Percentiles rank a stretch among this genome's conserved stretches.
Conservation (phyloP, 176 grass and related monocot genomes). For the Zizania latifolia region DNA sequence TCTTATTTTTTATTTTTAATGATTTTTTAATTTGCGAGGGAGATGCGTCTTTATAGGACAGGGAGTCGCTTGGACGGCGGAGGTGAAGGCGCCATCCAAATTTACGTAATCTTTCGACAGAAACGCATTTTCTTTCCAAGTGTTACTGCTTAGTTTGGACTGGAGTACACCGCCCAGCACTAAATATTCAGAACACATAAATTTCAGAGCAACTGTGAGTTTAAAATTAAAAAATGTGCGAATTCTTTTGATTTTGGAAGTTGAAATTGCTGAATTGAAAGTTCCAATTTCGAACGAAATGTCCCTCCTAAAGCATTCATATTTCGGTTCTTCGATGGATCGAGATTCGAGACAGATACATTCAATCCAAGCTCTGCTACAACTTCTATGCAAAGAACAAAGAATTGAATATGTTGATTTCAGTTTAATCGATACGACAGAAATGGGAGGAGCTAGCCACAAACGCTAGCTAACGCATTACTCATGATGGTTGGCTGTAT, state of each 20-base stretch:
- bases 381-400: conserved; percentile 40
- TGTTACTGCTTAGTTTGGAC: too few species aligned
- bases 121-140: background rate
- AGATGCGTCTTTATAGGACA: conserved; percentile 22
- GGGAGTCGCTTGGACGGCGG: background rate
- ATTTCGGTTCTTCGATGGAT: too few species aligned
- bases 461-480: too few species aligned
- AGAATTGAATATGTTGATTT: conserved; percentile 12
- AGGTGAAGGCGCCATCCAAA: background rate
- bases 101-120: background rate
- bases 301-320: too few species aligned
- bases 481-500: background rate
- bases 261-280: too few species aligned
- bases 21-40: conserved; percentile 15
- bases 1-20: conserved; percentile 21
- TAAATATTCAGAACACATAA: background rate
- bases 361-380: too few species aligned
- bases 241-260: too few species aligned
- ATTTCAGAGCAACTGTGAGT: too few species aligned
- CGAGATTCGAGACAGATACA: background rate
- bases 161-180: too few species aligned
- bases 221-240: too few species aligned
- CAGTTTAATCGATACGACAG: background rate
- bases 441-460: background rate
- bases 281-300: too few species aligned